Evolutionary conservation across 202 grass and related monocot species (phyloP).

Genomic region (Saccharum hybrid): DNA sequence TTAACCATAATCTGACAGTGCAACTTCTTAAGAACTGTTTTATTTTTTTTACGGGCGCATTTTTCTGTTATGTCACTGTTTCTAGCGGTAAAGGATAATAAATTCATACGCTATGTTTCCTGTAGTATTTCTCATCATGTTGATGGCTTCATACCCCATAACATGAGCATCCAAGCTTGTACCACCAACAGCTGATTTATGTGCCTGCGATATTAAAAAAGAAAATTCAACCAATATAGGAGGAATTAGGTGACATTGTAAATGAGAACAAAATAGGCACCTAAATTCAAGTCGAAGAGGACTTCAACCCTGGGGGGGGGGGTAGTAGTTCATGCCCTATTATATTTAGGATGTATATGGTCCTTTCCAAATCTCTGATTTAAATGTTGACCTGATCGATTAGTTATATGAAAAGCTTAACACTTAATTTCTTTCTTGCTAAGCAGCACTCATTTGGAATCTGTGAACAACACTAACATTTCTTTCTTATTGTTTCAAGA

Average conservation of each 20-base stretch:
- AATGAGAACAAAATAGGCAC: not conserved
- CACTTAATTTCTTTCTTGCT: constrained; percentile 11
- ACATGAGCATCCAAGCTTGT: not conserved
- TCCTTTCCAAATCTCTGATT: constrained; percentile 3
- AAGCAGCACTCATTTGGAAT: constrained; percentile 13
- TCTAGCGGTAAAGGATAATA: not conserved
- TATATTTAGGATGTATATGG: not conserved
- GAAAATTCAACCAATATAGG: not conserved
- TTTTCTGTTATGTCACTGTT: not conserved
- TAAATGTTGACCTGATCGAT: constrained; percentile 20
- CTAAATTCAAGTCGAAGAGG: not conserved
- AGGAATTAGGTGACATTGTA: not conserved
- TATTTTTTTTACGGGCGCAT: not conserved
- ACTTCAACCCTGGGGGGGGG: not conserved
- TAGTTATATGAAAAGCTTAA: constrained; percentile 15
- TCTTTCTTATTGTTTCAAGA: constrained; percentile 17
- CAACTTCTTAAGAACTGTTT: constrained; percentile 28
- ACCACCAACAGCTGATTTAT: constrained; percentile 25
- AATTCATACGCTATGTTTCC: not conserved
- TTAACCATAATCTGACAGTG: not conserved
- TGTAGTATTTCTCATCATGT: not conserved
- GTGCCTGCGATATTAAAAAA: not conserved
- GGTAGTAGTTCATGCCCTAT: not conserved
- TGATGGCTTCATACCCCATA: constrained; percentile 6
- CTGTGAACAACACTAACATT: not conserved